These are phyloP conservation scores for Neopestalotiopsis sp. DNA, from an alignment of 2,329 filamentous ascomycete species.

Conservation along the genomic window DNA sequence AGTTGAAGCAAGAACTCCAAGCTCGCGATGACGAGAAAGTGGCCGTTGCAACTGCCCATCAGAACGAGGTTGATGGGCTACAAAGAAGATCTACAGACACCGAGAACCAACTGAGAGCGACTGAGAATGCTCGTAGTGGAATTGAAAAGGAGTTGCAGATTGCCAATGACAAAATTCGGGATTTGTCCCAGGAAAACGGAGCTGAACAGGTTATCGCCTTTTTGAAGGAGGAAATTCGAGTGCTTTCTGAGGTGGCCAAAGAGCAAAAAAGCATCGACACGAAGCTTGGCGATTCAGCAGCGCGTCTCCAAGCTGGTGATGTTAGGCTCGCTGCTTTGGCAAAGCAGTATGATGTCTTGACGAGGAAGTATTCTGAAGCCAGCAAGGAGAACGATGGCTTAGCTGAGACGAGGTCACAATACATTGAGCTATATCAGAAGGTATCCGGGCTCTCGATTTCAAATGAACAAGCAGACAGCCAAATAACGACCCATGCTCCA, in stretches of 20 bases:
- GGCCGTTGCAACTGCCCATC: background rate
- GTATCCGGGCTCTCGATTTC: background rate
- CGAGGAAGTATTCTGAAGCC: background rate
- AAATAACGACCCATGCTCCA: background rate
- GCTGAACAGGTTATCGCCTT: conserved; percentile 2
- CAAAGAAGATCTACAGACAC: background rate
- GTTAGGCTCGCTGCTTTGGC: background rate
- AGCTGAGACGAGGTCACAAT: background rate
- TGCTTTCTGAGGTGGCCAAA: background rate
- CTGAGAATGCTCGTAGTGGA: conserved; percentile 1
- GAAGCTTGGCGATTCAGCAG: background rate
- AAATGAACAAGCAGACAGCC: background rate
- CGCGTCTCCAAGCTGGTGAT: background rate
- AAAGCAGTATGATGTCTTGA: background rate
- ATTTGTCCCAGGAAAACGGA: conserved; percentile 5
- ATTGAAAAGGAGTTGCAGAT: conserved; percentile 11
- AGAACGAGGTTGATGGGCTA: background rate
- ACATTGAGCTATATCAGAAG: background rate
- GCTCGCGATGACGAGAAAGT: background rate
- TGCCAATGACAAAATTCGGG: conserved; percentile 12
- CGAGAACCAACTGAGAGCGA: conserved; percentile 4
- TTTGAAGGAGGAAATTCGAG: conserved; percentile 2
- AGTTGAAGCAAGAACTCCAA: background rate
- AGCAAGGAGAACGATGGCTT: background rate
- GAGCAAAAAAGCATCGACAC: background rate